These are phyloP conservation scores for Boletellus dicymbophilus DNA, from an alignment of 1,284 basidiomycete genomes.

Conservation along the genomic window DNA sequence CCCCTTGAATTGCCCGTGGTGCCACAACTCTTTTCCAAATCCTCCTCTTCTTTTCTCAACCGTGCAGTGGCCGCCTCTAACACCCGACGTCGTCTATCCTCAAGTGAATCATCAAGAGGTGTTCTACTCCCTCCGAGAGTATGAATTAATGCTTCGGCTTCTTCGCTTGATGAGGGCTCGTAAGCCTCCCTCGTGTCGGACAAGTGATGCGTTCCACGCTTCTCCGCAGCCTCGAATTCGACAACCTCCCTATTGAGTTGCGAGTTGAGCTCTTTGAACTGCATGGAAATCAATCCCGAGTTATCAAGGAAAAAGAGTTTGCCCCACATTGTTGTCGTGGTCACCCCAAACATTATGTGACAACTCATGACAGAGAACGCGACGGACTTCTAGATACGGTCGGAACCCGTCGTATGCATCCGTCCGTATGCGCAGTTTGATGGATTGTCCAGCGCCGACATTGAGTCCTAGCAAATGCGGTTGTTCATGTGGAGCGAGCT, in stretches of 20 bases:
- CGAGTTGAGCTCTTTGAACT: slow-evolving; percentile 78
- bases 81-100: slow-evolving; percentile 55
- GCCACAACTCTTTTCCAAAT: slow-evolving; percentile 72
- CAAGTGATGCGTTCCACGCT: slow-evolving; percentile 57
- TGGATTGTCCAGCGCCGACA: slow-evolving; percentile 59
- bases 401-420: slow-evolving; percentile 72
- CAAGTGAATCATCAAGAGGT: slow-evolving; percentile 43
- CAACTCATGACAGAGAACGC: slow-evolving; percentile 76
- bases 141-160: slow-evolving; percentile 50
- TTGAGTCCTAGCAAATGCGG: slow-evolving; percentile 74
- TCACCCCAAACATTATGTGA: slow-evolving; percentile 73
- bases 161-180: slow-evolving; percentile 52
- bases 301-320: background rate
- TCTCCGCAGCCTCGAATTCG: slow-evolving; percentile 58
- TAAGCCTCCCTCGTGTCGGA: slow-evolving; percentile 44
- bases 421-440: slow-evolving; percentile 70
- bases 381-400: slow-evolving; percentile 61
- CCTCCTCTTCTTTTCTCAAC: slow-evolving; percentile 63
- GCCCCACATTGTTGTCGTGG: slow-evolving; percentile 70
- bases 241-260: slow-evolving; percentile 71
- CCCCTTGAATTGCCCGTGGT: slow-evolving; percentile 36
- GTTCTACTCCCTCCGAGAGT: slow-evolving; percentile 45
- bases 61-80: slow-evolving; percentile 62
- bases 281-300: background rate
- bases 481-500: slow-evolving; percentile 75